phyloP scores from a whole-genome alignment of 495 filamentous ascomycete species.

The Terfezia boudieri region DNA sequence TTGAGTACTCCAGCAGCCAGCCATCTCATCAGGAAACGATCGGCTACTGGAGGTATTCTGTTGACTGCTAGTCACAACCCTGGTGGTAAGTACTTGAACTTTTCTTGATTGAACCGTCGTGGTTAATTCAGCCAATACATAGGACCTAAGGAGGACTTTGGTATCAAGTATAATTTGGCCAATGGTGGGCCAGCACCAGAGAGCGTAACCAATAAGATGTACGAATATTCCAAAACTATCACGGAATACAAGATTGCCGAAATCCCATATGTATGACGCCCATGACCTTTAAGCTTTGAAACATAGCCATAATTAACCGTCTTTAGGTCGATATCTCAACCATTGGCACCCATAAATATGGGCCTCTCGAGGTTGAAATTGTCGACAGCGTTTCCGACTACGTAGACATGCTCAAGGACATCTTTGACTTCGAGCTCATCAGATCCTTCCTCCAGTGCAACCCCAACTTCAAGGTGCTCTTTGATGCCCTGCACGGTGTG shows the following conservation, averaged over 20 bases:
- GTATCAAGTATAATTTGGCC: slow-evolving; percentile 96
- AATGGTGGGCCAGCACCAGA: slow-evolving; percentile 94
- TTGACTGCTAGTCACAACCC: slow-evolving; percentile 96
- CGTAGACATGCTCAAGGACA: slow-evolving; percentile 82
- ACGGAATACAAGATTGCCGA: slow-evolving; percentile 78
- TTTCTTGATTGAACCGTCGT: neutral
- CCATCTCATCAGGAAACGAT: slow-evolving; percentile 78
- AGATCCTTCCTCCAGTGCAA: slow-evolving; percentile 69
- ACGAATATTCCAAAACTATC: slow-evolving; percentile 64
- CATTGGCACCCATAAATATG: slow-evolving; percentile 66
- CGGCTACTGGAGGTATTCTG: slow-evolving; percentile 88
- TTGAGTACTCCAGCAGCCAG: slow-evolving; percentile 88
- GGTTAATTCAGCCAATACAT: neutral
- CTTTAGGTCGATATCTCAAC: slow-evolving; percentile 45
- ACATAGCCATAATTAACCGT: too few relatives aligned
- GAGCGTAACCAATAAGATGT: slow-evolving; percentile 93
- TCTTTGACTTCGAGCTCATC: slow-evolving; percentile 93
- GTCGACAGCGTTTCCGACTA: slow-evolving; percentile 85
- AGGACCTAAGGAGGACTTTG: slow-evolving; percentile 88
- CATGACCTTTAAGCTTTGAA: neutral
- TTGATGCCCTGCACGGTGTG: slow-evolving; percentile 83
- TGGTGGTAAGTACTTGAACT: slow-evolving; percentile 43
- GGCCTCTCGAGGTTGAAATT: slow-evolving; percentile 74
- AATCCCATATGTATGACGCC: slow-evolving; percentile 37
- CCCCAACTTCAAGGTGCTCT: slow-evolving; percentile 86